A percentile compares a stretch with the other conserved stretches of the same genome.
Conservation (phyloP, 2,329 filamentous ascomycete species). For the Bipolaris sorokiniana region DNA sequence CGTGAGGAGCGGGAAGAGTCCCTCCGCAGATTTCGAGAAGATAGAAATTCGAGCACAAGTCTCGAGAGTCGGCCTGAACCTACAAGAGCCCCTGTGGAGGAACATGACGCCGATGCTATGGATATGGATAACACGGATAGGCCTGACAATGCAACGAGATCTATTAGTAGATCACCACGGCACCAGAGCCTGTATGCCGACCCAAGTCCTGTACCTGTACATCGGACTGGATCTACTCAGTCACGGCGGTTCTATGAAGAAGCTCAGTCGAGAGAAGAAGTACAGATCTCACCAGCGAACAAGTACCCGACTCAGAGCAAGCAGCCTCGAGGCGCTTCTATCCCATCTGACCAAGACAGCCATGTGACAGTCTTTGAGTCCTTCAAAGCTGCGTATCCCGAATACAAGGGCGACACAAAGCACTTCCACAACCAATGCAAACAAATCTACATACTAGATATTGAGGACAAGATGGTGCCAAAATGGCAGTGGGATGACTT, state of each 20-base stretch:
- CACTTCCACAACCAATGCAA: slow-evolving; percentile 44
- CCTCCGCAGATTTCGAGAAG: slow-evolving; percentile 20
- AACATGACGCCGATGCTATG: slow-evolving; percentile 14
- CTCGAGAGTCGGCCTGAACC: slow-evolving; percentile 14
- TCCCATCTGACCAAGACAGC: neutral
- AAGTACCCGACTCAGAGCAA: neutral
- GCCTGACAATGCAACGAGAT: neutral
- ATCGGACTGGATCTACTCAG: neutral
- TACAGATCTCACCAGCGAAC: neutral
- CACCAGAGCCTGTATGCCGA: slow-evolving; percentile 28
- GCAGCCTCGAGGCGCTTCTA: neutral
- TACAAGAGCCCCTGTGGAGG: neutral
- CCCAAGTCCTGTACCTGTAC: slow-evolving; percentile 10
- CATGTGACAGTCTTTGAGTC: slow-evolving; percentile 25
- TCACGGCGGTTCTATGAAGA: neutral
- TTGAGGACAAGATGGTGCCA: slow-evolving; percentile 42
- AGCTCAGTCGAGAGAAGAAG: neutral
- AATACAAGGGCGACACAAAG: slow-evolving; percentile 40
- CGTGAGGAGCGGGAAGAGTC: slow-evolving; percentile 22
- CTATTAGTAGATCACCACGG: slow-evolving; percentile 24
- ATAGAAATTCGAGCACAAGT: slow-evolving; percentile 21
- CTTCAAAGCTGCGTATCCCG: slow-evolving; percentile 45
- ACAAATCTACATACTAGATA: slow-evolving; percentile 36
- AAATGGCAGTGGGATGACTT: slow-evolving; percentile 51
- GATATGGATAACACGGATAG: slow-evolving; percentile 6